Conservation (phyloP, 1,139 yeast genomes). For the Scheffersomyces cryptocercus region DNA sequence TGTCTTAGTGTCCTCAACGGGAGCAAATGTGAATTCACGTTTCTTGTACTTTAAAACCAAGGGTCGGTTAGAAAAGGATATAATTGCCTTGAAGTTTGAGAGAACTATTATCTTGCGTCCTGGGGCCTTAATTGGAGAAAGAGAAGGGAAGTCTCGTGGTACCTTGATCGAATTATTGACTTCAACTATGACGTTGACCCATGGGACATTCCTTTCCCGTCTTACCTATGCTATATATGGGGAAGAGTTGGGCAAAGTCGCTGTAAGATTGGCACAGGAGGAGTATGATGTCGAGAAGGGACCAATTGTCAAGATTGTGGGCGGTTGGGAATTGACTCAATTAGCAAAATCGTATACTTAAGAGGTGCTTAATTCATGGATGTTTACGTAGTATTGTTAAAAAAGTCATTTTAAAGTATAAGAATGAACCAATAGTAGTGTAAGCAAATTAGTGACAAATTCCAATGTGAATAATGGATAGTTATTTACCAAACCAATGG, state of each 20-base stretch:
- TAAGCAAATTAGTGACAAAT: no score
- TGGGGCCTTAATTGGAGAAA: slow-evolving; percentile 63
- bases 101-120: slow-evolving; percentile 71
- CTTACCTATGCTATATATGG: slow-evolving; percentile 43
- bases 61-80: slow-evolving; percentile 64
- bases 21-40: slow-evolving; percentile 56
- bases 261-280: slow-evolving; percentile 30
- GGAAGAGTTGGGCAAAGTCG: slow-evolving; percentile 51
- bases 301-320: slow-evolving; percentile 4
- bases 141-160: slow-evolving; percentile 45
- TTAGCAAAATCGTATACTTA: no score
- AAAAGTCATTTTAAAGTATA: no score
- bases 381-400: no score
- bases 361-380: no score
- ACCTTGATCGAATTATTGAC: slow-evolving; percentile 25
- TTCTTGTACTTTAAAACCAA: slow-evolving; percentile 58
- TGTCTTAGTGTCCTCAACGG: slow-evolving; percentile 61
- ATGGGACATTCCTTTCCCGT: slow-evolving; percentile 25
- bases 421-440: no score
- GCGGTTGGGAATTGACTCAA: slow-evolving; percentile 2
- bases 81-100: slow-evolving; percentile 58
- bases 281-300: slow-evolving; percentile 5
- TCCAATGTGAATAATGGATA: no score
- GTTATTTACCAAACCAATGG: no score
- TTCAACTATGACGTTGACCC: slow-evolving; percentile 29